Conservation (phyloP, 73 alveolate species). For the Paramecium pentaurelia region DNA sequence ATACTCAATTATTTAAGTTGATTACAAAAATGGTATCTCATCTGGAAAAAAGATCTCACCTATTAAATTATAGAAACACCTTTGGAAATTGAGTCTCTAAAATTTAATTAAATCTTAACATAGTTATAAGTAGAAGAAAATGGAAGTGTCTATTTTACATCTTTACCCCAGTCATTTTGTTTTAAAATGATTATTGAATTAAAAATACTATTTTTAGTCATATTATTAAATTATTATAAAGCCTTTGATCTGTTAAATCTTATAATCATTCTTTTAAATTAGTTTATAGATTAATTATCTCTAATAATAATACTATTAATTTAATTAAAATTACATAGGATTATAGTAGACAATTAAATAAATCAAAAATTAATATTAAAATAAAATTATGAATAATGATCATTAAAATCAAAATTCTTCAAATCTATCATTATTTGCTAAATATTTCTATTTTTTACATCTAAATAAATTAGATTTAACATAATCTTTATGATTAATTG, state of each 20-base stretch:
- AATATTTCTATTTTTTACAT: no score
- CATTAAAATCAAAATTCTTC: no score
- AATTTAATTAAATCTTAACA: not conserved
- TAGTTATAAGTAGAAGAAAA: not conserved
- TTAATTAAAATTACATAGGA: no score
- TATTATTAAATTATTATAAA: no score
- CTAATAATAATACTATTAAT: no score
- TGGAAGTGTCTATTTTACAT: not conserved
- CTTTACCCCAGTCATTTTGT: not conserved
- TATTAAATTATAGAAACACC: not conserved
- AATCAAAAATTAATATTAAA: no score
- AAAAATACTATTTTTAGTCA: not conserved
- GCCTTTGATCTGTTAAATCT: not conserved
- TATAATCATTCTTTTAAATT: not conserved
- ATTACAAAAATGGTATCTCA: not conserved
- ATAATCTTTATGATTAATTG: no score
- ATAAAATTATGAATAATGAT: no score
- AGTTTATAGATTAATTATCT: not conserved
- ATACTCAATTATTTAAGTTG: not conserved
- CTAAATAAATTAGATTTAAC: no score
- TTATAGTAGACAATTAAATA: not conserved
- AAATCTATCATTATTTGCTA: no score
- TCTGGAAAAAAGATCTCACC: not conserved
- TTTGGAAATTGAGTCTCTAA: not conserved
- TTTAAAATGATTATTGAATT: not conserved